phyloP scores from a whole-genome alignment of 768 basidiomycete species.

The Calocera viscosa region DNA sequence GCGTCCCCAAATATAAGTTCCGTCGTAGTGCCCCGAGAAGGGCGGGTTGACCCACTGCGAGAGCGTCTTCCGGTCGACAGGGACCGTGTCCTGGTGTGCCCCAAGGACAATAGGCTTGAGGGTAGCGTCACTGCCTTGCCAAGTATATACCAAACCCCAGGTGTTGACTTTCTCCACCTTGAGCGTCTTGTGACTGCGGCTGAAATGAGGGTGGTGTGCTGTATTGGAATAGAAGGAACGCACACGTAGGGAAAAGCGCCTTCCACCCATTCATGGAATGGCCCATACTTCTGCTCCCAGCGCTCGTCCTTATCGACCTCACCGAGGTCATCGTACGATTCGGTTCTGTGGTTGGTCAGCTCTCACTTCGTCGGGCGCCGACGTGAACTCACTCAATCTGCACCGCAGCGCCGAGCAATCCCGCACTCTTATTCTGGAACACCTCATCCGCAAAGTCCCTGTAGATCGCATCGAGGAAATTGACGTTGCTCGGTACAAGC shows the following conservation, averaged over 20 bases:
- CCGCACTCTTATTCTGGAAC: conserved; percentile 1
- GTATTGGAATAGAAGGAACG: neutral
- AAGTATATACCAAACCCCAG: conserved; percentile 60
- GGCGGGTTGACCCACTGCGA: conserved; percentile 33
- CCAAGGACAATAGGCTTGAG: conserved; percentile 60
- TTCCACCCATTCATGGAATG: neutral
- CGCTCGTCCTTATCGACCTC: neutral
- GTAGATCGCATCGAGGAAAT: neutral
- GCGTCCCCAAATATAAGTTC: conserved; percentile 61
- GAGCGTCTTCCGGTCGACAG: neutral
- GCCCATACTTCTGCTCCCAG: conserved; percentile 5
- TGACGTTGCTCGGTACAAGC: neutral
- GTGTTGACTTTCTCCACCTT: conserved; percentile 60
- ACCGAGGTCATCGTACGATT: neutral
- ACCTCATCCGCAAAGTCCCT: neutral
- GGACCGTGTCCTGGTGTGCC: conserved; percentile 39
- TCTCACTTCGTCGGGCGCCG: neutral
- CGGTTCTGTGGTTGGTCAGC: neutral
- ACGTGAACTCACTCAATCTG: neutral
- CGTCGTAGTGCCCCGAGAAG: conserved; percentile 51
- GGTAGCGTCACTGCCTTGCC: conserved; percentile 48
- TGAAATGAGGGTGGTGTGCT: neutral
- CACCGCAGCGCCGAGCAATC: neutral
- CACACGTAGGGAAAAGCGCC: conserved; percentile 1
- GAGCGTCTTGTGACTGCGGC: conserved; percentile 41